These are phyloP conservation scores for Pyrus betulifolia DNA, from an alignment of 306 rosid genomes.

Conservation along the genomic window DNA sequence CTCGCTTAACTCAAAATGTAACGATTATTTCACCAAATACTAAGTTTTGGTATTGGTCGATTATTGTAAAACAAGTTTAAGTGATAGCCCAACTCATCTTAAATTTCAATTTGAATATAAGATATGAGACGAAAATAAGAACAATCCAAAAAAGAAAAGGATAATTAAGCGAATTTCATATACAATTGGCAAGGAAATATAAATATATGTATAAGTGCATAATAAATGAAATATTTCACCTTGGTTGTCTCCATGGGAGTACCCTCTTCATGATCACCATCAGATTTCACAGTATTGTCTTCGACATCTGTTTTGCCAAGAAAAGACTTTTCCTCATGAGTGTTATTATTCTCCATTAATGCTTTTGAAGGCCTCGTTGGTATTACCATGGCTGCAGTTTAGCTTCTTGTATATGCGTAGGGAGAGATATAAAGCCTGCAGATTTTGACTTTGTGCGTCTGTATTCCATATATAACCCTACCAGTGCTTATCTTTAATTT, in stretches of 20 bases:
- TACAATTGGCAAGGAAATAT: neutral
- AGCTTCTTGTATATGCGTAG: constrained; percentile 14
- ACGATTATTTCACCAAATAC: neutral
- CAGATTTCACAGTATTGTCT: constrained; percentile 13
- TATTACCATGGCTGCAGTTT: neutral
- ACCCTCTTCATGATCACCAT: constrained; percentile 11
- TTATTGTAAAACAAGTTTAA: neutral
- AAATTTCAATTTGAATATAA: neutral
- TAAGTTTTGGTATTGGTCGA: neutral
- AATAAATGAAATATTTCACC: constrained; percentile 15
- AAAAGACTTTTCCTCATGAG: constrained; percentile 5
- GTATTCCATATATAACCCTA: neutral
- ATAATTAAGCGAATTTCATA: neutral
- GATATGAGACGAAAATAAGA: neutral
- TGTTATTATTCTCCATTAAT: constrained; percentile 5
- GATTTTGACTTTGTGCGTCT: constrained; percentile 28
- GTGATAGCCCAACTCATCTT: neutral
- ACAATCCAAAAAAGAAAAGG: neutral
- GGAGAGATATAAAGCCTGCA: constrained; percentile 4
- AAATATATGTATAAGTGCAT: neutral
- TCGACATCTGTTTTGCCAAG: constrained; percentile 11
- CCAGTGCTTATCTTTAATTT: constrained; percentile 21
- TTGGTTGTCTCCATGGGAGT: constrained; percentile 9
- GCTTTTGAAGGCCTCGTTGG: constrained; percentile 8
- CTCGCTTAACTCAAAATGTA: neutral